These are phyloP conservation scores for Colletotrichum chlorophyti DNA, from an alignment of 2,329 filamentous ascomycete genomes.

Conservation along the genomic window DNA sequence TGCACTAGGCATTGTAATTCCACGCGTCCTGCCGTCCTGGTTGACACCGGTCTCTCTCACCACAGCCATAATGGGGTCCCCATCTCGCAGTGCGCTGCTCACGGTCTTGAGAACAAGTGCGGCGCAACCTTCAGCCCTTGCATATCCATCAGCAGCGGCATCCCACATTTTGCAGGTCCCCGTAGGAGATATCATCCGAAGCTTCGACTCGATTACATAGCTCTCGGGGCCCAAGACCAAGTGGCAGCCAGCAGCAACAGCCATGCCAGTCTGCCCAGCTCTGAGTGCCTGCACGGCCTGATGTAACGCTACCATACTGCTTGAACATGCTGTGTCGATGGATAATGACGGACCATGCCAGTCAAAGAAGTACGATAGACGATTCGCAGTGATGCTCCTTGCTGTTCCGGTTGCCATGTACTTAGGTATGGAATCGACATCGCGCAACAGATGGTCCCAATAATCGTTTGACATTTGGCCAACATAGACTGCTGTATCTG, in stretches of 20 bases:
- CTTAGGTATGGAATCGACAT: constrained; percentile 35
- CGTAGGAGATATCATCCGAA: constrained; percentile 42
- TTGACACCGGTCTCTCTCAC: neutral
- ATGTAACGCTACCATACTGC: constrained; percentile 53
- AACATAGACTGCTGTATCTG: constrained; percentile 44
- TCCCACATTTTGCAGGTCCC: constrained; percentile 47
- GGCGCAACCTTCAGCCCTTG: constrained; percentile 56
- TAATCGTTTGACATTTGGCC: no score
- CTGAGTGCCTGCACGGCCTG: constrained; percentile 57
- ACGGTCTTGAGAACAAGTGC: neutral
- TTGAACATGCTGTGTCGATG: constrained; percentile 47
- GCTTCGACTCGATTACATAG: no score
- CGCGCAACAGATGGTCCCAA: constrained; percentile 48
- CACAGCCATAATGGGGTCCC: neutral
- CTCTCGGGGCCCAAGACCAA: constrained; percentile 43
- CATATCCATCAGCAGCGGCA: constrained; percentile 55
- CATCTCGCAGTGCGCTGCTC: neutral
- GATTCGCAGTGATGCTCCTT: constrained; percentile 37
- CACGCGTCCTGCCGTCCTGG: no score
- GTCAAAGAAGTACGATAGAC: constrained; percentile 44
- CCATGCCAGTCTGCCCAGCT: constrained; percentile 39
- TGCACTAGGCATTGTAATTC: no score
- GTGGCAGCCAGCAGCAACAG: constrained; percentile 46
- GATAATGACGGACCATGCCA: constrained; percentile 44
- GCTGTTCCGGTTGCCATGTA: constrained; percentile 32